phyloP scores from a whole-genome alignment of 2,329 filamentous ascomycete species.

The Tolypocladium tropicale region DNA sequence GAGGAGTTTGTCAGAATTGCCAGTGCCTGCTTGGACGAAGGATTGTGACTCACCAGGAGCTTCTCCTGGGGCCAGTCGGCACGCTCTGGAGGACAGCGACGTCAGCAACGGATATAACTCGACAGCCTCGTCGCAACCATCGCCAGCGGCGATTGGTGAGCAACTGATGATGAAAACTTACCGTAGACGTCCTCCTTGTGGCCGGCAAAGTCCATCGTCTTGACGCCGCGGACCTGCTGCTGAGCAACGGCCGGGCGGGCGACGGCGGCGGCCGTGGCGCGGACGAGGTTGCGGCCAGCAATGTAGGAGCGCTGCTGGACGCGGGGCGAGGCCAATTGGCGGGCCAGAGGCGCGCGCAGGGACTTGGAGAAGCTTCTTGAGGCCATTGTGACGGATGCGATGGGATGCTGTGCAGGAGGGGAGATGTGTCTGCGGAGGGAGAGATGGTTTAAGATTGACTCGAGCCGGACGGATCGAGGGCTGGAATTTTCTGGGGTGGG shows the following conservation, averaged over 20 bases:
- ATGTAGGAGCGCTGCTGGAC: slow-evolving; percentile 54
- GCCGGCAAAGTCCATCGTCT: slow-evolving; percentile 98
- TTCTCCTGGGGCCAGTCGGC: slow-evolving; percentile 98
- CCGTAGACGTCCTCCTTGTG: slow-evolving; percentile 90
- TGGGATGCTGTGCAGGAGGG: slow-evolving; percentile 9
- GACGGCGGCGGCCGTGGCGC: slow-evolving; percentile 39
- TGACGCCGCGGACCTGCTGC: slow-evolving; percentile 79
- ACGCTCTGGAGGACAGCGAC: slow-evolving; percentile 55
- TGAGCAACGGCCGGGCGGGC: slow-evolving; percentile 41
- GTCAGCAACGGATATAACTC: slow-evolving; percentile 7
- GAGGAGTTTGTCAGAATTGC: slow-evolving; percentile 3
- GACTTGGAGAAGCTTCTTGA: slow-evolving; percentile 64
- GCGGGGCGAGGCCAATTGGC: slow-evolving; percentile 51
- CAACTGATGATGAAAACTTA: slow-evolving; percentile 29
- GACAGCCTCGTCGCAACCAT: neutral
- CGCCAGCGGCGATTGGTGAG: neutral
- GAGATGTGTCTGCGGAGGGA: slow-evolving; percentile 14
- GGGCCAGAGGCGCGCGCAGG: slow-evolving; percentile 51
- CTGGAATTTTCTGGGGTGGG: slow-evolving; percentile 4
- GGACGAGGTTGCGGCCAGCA: slow-evolving; percentile 46
- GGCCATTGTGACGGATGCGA: slow-evolving; percentile 51
- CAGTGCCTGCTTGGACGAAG: neutral
- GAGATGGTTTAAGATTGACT: neutral
- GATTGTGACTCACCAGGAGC: slow-evolving; percentile 64
- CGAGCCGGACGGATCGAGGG: neutral